Evolutionary conservation across 768 basidiomycete genomes (phyloP), one percentile per base, ranked within the genome.

Genomic region (Tubosaeta brunneosetosa): DNA sequence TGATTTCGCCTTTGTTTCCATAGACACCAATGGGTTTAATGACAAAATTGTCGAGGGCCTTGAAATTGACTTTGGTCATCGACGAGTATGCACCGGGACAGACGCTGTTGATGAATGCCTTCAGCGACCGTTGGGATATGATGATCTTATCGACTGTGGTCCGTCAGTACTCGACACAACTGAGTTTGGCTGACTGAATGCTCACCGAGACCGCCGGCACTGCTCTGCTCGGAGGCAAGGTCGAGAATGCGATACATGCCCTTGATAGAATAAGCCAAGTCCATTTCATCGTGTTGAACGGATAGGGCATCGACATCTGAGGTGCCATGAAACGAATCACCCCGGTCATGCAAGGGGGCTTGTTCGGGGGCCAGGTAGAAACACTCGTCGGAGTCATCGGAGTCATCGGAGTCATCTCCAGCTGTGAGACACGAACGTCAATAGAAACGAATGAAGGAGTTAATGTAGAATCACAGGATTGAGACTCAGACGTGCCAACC

Each of bases 81-180:
- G 79, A 79, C 2, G 58, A 54, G 57, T 82, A 84, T 5, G 84
- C 75, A 2, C 78, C 75, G 0, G 82, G 80, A 34, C 59, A 71
- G 9, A 83, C 42, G n/a, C 60, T 60, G 46, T 83, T 79, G 58
- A 81, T 74, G 47, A 84, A 75, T 2, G 66, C 55, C 52, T 69
- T 66, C 12, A 85, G 66, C 3, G 79, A 76, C 2, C 73, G 66
- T 61, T 82, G 79, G 2, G 72, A 70, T 26, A 85, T 22, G 3
- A 22, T 22, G 22, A 22, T 22, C 22, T 22, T 22, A 22, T 22
- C 22, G 2, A 22, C 22, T 22, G 3, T 22, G 22, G 22, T 22
- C 22, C 22, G 3, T 22, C 22, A 22, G 22, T 3, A 22, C 84
- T 61, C 12, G 33, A 9, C 34, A 33, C 7, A 33, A n/a, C 6